A percentile compares a stretch with the other conserved stretches of the same genome.
These are phyloP conservation scores for Penicillium sp. DNA, from an alignment of 2,329 filamentous ascomycete species.

Conservation along the genomic window DNA sequence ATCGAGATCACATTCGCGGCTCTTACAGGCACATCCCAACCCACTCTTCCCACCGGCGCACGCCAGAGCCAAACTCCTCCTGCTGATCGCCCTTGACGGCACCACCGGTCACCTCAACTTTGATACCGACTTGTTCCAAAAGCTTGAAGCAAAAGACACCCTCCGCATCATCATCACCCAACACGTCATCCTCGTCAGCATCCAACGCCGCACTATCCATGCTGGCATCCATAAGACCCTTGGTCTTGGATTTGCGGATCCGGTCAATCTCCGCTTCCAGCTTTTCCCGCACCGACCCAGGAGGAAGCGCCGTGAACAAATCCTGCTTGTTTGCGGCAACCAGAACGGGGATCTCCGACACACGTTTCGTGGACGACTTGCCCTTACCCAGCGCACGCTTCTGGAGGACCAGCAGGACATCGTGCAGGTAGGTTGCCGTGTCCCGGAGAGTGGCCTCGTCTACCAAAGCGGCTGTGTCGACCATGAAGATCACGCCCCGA, in stretches of 20 bases:
- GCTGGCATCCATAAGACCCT: conserved; percentile 79
- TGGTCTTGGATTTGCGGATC: conserved; percentile 74
- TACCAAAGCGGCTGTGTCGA: conserved; percentile 74
- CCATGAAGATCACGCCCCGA: conserved; percentile 77
- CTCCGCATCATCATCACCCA: conserved; percentile 79
- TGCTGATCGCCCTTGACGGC: conserved; percentile 59
- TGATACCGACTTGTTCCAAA: conserved; percentile 80
- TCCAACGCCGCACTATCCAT: conserved; percentile 56
- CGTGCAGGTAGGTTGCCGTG: conserved; percentile 83
- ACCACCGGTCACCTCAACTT: conserved; percentile 75
- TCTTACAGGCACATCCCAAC: conserved; percentile 71
- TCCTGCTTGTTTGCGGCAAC: conserved; percentile 95
- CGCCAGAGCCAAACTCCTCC: conserved; percentile 63
- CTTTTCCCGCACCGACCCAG: conserved; percentile 70
- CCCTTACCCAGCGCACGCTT: conserved; percentile 61
- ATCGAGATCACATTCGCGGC: not conserved
- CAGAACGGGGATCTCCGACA: conserved; percentile 69
- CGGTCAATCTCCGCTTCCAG: conserved; percentile 80
- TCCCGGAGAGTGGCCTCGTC: conserved; percentile 60
- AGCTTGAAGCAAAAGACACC: conserved; percentile 77
- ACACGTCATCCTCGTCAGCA: conserved; percentile 73
- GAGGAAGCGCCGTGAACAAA: conserved; percentile 87
- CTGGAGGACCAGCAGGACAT: conserved; percentile 81
- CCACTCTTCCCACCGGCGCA: conserved; percentile 89
- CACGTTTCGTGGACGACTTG: conserved; percentile 58